These are phyloP conservation scores for Pharus latifolius DNA, from an alignment of 176 grass and related monocot species.

Conservation along the genomic window DNA sequence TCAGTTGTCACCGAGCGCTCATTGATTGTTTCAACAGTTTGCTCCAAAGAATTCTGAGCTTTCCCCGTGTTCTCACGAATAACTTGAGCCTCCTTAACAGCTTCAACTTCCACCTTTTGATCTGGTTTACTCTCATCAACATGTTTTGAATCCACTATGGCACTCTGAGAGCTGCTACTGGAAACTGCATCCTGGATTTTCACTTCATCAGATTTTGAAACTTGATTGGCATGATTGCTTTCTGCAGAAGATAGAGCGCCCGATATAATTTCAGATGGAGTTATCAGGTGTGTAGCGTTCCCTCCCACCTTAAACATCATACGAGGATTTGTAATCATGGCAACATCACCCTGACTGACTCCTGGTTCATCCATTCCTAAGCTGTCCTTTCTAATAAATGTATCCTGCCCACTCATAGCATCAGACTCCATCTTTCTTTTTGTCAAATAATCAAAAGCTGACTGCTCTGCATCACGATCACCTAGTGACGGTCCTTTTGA, in stretches of 20 bases:
- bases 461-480: constrained; percentile 39
- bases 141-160: constrained; percentile 33
- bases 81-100: constrained; percentile 45
- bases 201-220: constrained; percentile 30
- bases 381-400: constrained; percentile 34
- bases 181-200: constrained; percentile 33
- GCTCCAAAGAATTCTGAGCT: constrained; percentile 22
- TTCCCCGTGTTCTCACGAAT: constrained; percentile 31
- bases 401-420: constrained; percentile 33
- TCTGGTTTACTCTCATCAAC: constrained; percentile 31
- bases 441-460: constrained; percentile 29
- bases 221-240: constrained; percentile 24
- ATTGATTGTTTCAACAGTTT: constrained; percentile 53
- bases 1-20: constrained; percentile 30
- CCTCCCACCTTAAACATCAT: constrained; percentile 68
- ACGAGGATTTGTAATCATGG: constrained; percentile 52
- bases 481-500: constrained; percentile 31
- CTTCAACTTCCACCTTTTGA: constrained; percentile 32
- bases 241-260: constrained; percentile 59
- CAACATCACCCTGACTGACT: constrained; percentile 31
- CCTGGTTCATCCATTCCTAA: constrained; percentile 41
- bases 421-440: constrained; percentile 34
- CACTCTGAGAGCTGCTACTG: constrained; percentile 15
- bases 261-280: constrained; percentile 92
- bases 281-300: constrained; percentile 74